Evolutionary conservation across 169 alveolate genomes (phyloP).

Genomic region (Plasmodium relictum): DNA sequence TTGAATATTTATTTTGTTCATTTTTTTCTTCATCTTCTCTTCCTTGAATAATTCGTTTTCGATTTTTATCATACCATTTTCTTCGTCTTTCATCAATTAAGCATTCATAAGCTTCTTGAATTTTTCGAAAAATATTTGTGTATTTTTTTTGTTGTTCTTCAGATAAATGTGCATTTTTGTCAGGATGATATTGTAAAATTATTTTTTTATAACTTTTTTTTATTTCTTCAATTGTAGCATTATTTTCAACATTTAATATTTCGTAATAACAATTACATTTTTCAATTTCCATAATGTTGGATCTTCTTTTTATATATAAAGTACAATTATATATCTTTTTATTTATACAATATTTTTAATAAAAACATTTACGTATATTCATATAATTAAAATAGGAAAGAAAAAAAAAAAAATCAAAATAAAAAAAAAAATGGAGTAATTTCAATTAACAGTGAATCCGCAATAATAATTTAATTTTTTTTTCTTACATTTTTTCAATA

Average conservation of each 20-base stretch:
- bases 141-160: conserved; percentile 79
- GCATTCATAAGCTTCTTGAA: conserved; percentile 92
- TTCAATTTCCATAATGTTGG: conserved; percentile 28
- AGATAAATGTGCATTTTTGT: conserved; percentile 84
- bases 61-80: conserved; percentile 84
- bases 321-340: background rate
- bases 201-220: conserved; percentile 89
- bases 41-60: conserved; percentile 85
- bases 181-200: conserved; percentile 92
- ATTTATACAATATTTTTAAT: background rate
- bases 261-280: conserved; percentile 78
- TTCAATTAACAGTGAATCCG: too few species aligned
- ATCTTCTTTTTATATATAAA: too few species aligned
- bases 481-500: too few species aligned
- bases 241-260: conserved; percentile 75
- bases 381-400: background rate
- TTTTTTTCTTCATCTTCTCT: conserved; percentile 21
- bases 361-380: background rate
- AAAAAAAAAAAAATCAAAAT: too few species aligned
- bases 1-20: conserved; percentile 10
- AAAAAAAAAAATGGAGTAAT: too few species aligned
- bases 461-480: too few species aligned
- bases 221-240: conserved; percentile 84
- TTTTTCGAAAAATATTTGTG: conserved; percentile 84
- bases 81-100: conserved; percentile 88